Base-by-base conservation (phyloP, 2,329 filamentous ascomycete genomes). In the Penicillium brevicompactum region DNA sequence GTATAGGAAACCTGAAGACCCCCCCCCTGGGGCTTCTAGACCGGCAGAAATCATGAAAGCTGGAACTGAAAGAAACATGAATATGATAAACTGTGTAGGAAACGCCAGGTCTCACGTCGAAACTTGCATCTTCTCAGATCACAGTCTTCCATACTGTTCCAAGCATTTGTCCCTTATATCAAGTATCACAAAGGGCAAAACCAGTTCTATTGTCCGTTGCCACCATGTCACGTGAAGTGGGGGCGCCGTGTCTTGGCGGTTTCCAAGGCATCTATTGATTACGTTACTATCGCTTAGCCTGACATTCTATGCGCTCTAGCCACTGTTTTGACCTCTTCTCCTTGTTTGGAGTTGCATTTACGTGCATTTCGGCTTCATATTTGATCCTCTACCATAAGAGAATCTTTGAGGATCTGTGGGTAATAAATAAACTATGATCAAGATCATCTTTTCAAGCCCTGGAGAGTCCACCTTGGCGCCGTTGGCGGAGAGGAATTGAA, bases 201-300 rank as follows among this genome's bases (percentile, higher is more conserved):
- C 51, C 32, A 38, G 24, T 46, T 46, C 18, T 24, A 47, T 53
- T 49, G 42, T 43, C 18, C 43, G 24, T 60, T 16, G 59, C 59
- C 59, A 61, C 54, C 9, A n/a, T 38, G 27, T 61, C 54, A 61
- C 57, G 59, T 61, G 59, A 30, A 10, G 56, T 51, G 45, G 58
- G 57, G 58, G 56, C 49, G 46, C 42, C 14, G 14, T 34, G 40
- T 53, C 51, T 49, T 52, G 50, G 50, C 49, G 34, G 42, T 50
- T 22, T 42, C 24, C 42, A 46, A 40, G 38, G 18, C 42, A 34
- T 42, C 13, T 52, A 24, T 32, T 52, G 18, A 43, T 31, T 34
- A 16, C 42, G 27, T 31, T n/a, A n/a, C 14, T 32, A 44, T 18
- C 13, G 31, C 13, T n/a, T 14, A 34, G 5, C 34, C 13, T 37